Conservation (phyloP, 192 early-diverging fungal species). For the Pilobolus umbonatus region DNA sequence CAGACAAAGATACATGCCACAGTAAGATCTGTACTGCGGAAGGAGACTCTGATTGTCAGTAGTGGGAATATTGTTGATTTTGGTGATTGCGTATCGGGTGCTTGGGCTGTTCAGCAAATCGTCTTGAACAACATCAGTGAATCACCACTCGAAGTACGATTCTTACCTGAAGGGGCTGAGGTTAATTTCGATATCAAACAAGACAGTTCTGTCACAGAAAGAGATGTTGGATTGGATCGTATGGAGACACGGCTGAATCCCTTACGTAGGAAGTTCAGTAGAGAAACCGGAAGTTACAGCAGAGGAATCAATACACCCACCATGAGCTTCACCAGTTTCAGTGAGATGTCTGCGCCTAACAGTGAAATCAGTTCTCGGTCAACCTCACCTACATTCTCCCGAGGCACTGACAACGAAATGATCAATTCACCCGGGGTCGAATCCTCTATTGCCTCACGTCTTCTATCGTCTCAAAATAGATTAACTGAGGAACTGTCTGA, state of each 20-base stretch:
- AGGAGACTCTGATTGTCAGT: slow-evolving; percentile 68
- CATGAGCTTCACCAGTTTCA: slow-evolving; percentile 33
- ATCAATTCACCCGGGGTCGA: slow-evolving; percentile 1
- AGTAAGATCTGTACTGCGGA: slow-evolving; percentile 66
- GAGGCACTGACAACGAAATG: slow-evolving; percentile 15
- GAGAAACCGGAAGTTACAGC: slow-evolving; percentile 2
- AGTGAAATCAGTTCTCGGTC: slow-evolving; percentile 45
- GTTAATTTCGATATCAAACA: slow-evolving; percentile 52
- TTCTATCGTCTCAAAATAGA: not conserved
- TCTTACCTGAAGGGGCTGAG: slow-evolving; percentile 57
- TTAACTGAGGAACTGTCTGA: slow-evolving; percentile 2
- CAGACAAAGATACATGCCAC: slow-evolving; percentile 77
- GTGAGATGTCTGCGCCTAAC: slow-evolving; percentile 45
- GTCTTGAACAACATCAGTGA: slow-evolving; percentile 80
- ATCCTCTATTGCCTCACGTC: not conserved
- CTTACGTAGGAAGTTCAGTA: slow-evolving; percentile 7
- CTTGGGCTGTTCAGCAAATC: slow-evolving; percentile 76
- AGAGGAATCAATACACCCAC: slow-evolving; percentile 24
- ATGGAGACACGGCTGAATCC: slow-evolving; percentile 1
- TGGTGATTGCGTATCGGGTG: slow-evolving; percentile 89
- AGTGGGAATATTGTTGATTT: slow-evolving; percentile 81
- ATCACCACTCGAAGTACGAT: slow-evolving; percentile 66
- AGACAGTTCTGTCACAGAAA: slow-evolving; percentile 11
- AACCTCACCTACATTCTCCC: slow-evolving; percentile 37
- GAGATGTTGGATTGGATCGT: not conserved